Evolutionary conservation across 164 flowering plant genomes (phyloP).

Genomic region (Piper betle): DNA sequence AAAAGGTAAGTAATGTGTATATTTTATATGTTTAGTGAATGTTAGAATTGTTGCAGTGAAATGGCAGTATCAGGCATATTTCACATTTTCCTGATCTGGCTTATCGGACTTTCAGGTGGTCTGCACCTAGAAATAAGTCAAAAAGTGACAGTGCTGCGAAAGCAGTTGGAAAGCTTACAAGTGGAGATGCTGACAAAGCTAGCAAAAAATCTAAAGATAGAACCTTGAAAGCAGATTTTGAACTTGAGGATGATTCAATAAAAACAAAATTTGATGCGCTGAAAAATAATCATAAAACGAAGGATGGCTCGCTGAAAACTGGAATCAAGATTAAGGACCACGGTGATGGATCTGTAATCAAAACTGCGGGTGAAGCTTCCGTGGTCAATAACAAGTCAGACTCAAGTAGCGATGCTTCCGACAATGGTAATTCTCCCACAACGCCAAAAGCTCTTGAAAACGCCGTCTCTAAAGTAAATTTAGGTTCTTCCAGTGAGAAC

Average conservation of each 20-base stretch:
- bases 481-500: background rate
- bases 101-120: constrained; percentile 13
- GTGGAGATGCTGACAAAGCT: constrained; percentile 15
- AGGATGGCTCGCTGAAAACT: constrained; percentile 6
- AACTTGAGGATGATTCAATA: constrained; percentile 16
- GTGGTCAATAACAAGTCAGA: constrained; percentile 4
- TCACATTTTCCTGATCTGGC: background rate
- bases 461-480: constrained; percentile 1
- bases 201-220: constrained; percentile 24
- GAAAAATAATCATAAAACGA: constrained; percentile 2
- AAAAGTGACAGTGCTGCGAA: constrained; percentile 27
- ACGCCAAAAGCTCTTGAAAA: constrained; percentile 3
- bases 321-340: constrained; percentile 13
- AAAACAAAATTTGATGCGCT: constrained; percentile 10
- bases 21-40: background rate
- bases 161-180: constrained; percentile 20
- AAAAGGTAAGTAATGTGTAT: constrained; percentile 30
- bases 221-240: constrained; percentile 15
- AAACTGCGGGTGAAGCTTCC: background rate
- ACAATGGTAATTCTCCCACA: constrained; percentile 9
- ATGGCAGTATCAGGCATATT: background rate
- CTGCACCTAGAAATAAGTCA: constrained; percentile 38
- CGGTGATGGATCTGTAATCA: background rate
- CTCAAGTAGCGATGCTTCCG: constrained; percentile 9
- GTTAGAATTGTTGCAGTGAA: background rate